A percentile compares a stretch with the other conserved stretches of the same genome.
phyloP scores from a whole-genome alignment of 2,329 filamentous ascomycete genomes.

The Neofusicoccum kwambonambiense region DNA sequence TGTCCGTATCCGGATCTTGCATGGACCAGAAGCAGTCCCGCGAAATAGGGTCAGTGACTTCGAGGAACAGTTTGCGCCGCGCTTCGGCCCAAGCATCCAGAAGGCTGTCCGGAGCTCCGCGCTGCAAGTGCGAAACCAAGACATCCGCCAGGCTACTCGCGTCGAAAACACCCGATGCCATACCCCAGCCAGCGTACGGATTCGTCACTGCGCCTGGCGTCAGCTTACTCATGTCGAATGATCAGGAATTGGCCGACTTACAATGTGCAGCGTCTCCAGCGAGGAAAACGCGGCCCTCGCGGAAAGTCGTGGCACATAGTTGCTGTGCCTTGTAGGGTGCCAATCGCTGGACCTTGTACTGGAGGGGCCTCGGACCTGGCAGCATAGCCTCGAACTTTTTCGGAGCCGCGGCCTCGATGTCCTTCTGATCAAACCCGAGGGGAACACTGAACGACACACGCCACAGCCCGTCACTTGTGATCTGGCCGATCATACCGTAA shows the following conservation, averaged over 20 bases:
- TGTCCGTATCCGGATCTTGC: constrained; percentile 28
- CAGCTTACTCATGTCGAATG: background rate
- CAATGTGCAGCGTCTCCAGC: constrained; percentile 43
- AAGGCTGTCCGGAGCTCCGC: constrained; percentile 27
- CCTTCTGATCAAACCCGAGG: constrained; percentile 1
- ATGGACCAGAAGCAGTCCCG: constrained; percentile 18
- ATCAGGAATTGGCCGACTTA: constrained; percentile 18
- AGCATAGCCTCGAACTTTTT: constrained; percentile 33
- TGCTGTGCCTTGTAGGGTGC: constrained; percentile 45
- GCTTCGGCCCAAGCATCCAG: constrained; percentile 36
- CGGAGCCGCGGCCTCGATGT: constrained; percentile 29
- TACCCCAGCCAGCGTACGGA: constrained; percentile 37
- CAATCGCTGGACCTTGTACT: constrained; percentile 34
- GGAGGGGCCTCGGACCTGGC: constrained; percentile 25
- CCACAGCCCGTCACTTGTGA: constrained; percentile 36
- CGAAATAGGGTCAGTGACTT: constrained; percentile 31
- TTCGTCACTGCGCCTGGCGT: constrained; percentile 30
- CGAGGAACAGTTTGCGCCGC: constrained; percentile 34
- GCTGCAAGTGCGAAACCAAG: constrained; percentile 27
- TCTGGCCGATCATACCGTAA: constrained; percentile 39
- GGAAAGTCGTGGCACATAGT: constrained; percentile 33
- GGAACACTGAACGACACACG: constrained; percentile 43
- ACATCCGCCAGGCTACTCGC: constrained; percentile 31
- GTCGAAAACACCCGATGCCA: constrained; percentile 36
- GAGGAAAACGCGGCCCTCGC: constrained; percentile 33